Percentiles rank a stretch among this genome's conserved stretches.
Evolutionary conservation across 164 flowering plant species (phyloP).

Genomic region (Kalanchoe fedtschenkoi): DNA sequence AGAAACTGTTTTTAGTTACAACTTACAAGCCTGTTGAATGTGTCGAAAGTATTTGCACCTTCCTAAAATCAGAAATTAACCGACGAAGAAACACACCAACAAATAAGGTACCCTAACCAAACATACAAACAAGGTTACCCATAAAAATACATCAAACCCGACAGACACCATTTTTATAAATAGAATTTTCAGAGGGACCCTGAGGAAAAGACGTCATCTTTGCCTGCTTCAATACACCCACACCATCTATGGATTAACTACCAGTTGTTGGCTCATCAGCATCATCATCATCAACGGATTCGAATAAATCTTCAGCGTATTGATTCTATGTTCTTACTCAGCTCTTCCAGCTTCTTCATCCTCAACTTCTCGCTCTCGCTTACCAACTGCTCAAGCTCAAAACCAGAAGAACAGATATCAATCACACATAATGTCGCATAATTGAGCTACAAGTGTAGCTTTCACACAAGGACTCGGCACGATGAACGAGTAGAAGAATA

Average conservation of each 20-base stretch:
- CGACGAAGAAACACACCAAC: background rate
- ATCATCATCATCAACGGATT: background rate
- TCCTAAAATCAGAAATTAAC: constrained; percentile 8
- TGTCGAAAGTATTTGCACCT: background rate
- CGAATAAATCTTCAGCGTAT: constrained; percentile 15
- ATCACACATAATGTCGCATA: background rate
- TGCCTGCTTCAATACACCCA: constrained; percentile 11
- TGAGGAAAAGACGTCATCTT: background rate
- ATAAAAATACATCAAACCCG: constrained; percentile 5
- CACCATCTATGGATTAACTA: background rate
- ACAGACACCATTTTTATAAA: constrained; percentile 1
- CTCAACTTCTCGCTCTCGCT: constrained; percentile 65
- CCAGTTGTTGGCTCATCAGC: background rate
- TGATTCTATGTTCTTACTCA: constrained; percentile 55
- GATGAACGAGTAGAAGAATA: no score
- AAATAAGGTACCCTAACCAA: background rate
- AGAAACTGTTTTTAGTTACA: constrained; percentile 5
- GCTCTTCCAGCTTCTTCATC: constrained; percentile 75
- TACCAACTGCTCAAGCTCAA: constrained; percentile 40
- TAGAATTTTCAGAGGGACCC: background rate
- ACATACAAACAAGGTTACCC: constrained; percentile 5
- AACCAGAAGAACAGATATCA: background rate
- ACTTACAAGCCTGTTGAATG: constrained; percentile 5
- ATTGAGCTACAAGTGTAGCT: background rate
- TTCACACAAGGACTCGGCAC: no score